Conservation (phyloP, 768 basidiomycete genomes). For the Pholiota microspora region DNA sequence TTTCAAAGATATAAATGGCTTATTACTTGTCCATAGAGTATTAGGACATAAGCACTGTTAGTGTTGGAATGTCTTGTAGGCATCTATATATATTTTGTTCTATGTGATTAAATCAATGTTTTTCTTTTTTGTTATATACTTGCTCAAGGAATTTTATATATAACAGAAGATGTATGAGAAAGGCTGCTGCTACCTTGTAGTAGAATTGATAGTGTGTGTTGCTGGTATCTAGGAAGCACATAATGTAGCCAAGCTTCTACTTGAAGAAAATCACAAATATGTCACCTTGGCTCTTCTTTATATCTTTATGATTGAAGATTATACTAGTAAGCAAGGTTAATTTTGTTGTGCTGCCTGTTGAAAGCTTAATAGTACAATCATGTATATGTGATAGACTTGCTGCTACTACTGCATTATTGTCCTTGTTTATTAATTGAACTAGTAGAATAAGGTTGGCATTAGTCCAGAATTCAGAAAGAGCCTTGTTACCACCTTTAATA, state of each 20-base stretch:
- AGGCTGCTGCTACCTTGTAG: slow-evolving; percentile 23
- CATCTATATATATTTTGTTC: slow-evolving; percentile 29
- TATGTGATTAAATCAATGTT: slow-evolving; percentile 28
- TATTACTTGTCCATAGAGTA: slow-evolving; percentile 22
- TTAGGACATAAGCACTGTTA: slow-evolving; percentile 24
- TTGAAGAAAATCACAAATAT: slow-evolving; percentile 22
- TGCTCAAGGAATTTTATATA: slow-evolving; percentile 26
- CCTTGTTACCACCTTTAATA: slow-evolving; percentile 11
- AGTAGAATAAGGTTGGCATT: slow-evolving; percentile 11
- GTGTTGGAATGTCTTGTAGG: slow-evolving; percentile 15
- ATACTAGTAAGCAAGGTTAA: slow-evolving; percentile 21
- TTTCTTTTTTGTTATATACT: slow-evolving; percentile 28
- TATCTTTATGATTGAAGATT: slow-evolving; percentile 32
- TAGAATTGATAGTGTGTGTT: slow-evolving; percentile 34
- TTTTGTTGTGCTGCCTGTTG: background rate
- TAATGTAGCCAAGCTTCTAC: slow-evolving; percentile 12
- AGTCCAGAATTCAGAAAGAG: slow-evolving; percentile 7
- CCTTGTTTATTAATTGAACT: slow-evolving; percentile 20
- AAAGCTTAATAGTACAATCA: background rate
- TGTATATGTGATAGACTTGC: background rate
- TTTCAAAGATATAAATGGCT: slow-evolving; percentile 25
- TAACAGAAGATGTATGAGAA: slow-evolving; percentile 21
- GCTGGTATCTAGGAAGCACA: slow-evolving; percentile 32
- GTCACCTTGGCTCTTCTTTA: slow-evolving; percentile 34
- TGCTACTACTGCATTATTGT: slow-evolving; percentile 21